Conservation (phyloP, 1,284 basidiomycete genomes). For the Puccinia polysora region DNA sequence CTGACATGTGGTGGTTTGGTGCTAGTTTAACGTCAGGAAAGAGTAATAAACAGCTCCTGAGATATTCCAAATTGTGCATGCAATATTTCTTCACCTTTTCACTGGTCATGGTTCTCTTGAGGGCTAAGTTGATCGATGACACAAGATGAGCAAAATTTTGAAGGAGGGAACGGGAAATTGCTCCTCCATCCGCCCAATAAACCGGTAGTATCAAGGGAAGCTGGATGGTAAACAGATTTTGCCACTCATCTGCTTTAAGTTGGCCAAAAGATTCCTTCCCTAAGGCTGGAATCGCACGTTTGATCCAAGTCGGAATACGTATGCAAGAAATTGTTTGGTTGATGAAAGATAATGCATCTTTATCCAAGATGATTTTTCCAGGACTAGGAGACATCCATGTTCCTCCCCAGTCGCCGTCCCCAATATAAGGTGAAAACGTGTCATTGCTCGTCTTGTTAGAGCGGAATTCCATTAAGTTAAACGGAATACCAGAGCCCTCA, state of each 20-base stretch:
- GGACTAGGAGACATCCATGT: neutral
- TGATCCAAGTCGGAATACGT: slow-evolving; percentile 29
- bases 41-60: neutral
- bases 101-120: neutral
- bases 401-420: neutral
- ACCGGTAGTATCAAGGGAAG: neutral
- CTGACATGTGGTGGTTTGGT: slow-evolving; percentile 24
- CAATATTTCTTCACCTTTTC: slow-evolving; percentile 2
- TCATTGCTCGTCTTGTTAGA: neutral
- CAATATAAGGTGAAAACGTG: neutral
- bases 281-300: slow-evolving; percentile 13
- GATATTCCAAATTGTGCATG: neutral
- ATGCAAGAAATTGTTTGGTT: neutral
- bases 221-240: slow-evolving; percentile 11
- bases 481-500: neutral
- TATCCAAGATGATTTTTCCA: slow-evolving; percentile 6
- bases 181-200: neutral
- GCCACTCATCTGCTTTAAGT: slow-evolving; percentile 45
- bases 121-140: neutral
- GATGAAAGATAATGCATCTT: slow-evolving; percentile 8
- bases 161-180: neutral
- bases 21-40: neutral
- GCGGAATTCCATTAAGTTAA: neutral
- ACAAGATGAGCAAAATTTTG: slow-evolving; percentile 1
- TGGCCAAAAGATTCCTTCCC: slow-evolving; percentile 31